A percentile compares a stretch with the other conserved stretches of the same genome.
Conservation (phyloP, 2,329 filamentous ascomycete species). For the Talaromyces sp. region DNA sequence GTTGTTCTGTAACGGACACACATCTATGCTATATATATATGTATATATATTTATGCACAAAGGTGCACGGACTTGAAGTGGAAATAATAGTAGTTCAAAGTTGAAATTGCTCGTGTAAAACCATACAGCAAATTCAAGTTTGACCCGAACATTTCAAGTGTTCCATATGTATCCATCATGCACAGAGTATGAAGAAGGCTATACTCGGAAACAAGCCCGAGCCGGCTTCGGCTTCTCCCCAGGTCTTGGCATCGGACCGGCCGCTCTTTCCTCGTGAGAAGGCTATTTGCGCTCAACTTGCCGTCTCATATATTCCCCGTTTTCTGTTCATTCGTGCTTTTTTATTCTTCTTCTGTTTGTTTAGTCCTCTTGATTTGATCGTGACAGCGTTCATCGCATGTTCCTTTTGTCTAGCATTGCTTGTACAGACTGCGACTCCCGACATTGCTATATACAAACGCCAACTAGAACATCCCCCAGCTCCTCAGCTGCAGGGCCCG, state of each 20-base stretch:
- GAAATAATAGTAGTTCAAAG: too few relatives aligned
- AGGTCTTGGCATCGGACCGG: background rate
- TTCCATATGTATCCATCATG: background rate
- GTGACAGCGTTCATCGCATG: background rate
- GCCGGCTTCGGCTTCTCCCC: background rate
- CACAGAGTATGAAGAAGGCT: background rate
- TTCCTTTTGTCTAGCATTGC: background rate
- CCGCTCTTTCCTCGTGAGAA: background rate
- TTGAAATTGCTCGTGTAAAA: too few relatives aligned
- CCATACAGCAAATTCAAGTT: too few relatives aligned
- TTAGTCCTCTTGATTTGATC: background rate
- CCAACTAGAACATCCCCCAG: background rate
- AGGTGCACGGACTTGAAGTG: too few relatives aligned
- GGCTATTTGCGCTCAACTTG: background rate
- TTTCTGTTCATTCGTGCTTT: background rate
- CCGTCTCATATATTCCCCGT: background rate
- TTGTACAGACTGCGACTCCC: background rate
- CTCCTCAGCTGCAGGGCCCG: background rate
- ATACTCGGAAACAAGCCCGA: background rate
- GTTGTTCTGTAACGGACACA: too few relatives aligned
- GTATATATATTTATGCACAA: too few relatives aligned
- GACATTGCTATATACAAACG: background rate
- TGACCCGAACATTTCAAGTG: background rate
- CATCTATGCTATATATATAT: too few relatives aligned
- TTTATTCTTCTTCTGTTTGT: background rate